Evolutionary conservation across 805 yeast genomes (phyloP).

Genomic region (Cyberlindnera xylosilytica): DNA sequence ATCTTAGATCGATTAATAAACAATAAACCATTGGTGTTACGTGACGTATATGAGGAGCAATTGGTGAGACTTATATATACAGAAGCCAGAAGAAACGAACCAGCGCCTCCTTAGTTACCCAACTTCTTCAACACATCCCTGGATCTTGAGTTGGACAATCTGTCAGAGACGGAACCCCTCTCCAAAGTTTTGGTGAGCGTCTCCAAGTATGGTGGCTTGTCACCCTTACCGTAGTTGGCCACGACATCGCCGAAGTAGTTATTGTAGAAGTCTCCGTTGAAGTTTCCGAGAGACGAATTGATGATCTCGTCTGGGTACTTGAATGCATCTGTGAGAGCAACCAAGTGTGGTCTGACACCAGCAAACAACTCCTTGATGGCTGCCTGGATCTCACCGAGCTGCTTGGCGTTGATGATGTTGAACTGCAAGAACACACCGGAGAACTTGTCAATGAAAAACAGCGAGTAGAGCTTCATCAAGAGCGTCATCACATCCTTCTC

Average conservation of each 20-base stretch:
- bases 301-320: slow-evolving; percentile 75
- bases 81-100: too few species aligned
- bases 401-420: slow-evolving; percentile 49
- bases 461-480: slow-evolving; percentile 61
- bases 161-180: slow-evolving; percentile 36
- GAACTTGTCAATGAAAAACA: slow-evolving; percentile 64
- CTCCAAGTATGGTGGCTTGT: slow-evolving; percentile 51
- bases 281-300: slow-evolving; percentile 78
- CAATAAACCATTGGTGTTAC: too few species aligned
- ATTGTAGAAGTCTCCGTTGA: slow-evolving; percentile 80
- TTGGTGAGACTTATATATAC: too few species aligned
- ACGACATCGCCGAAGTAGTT: slow-evolving; percentile 67
- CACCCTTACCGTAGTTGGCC: slow-evolving; percentile 42
- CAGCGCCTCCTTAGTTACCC: slow-evolving; percentile 18
- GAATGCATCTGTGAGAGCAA: slow-evolving; percentile 82
- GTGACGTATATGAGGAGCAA: too few species aligned
- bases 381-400: slow-evolving; percentile 41
- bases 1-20: too few species aligned
- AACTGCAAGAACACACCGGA: slow-evolving; percentile 70
- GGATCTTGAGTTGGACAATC: slow-evolving; percentile 32
- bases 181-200: slow-evolving; percentile 36
- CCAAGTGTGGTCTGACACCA: slow-evolving; percentile 60
- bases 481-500: slow-evolving; percentile 48
- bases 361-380: slow-evolving; percentile 45
- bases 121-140: slow-evolving; percentile 30